Evolutionary conservation across 2,329 filamentous ascomycete genomes (phyloP), one percentile per base, ranked within the genome.

Genomic region (Sporothrix protearum): DNA sequence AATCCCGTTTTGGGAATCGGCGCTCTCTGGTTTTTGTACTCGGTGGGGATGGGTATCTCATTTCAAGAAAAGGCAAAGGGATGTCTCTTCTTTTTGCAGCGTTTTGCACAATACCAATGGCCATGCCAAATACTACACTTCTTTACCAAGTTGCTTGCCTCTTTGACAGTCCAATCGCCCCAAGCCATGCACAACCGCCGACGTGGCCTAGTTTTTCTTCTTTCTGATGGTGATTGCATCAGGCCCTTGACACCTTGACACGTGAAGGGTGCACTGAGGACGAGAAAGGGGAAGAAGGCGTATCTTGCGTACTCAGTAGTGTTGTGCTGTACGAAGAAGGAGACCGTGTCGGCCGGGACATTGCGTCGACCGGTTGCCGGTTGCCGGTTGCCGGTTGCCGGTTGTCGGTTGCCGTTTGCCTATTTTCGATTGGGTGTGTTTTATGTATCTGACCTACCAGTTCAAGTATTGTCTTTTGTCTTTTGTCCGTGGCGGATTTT

Each of bases 1-100:
- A 47, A 42, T 39, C 10, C 25, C 57, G 28, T 49, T 53, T 59
- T 30, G 55, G 68, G 68, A 69, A 71, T 66, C 57, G 57, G 69
- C 57, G 69, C 59, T 63, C 25, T 8, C 64, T 70, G 69, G 45
- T n/a, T 59, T 36, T 47, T 30, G 33, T 36, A 4, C 8, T 36
- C 33, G 33, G 33, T 36, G 33, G 39, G 39, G 39, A 14, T 4
- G 42, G 10, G 42, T 2, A 47, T 45, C 42, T 16, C 42, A 47
- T 19, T 16, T 2, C 42, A 47, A 25, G 25, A 22, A 28, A 28
- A 33, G 28, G 45, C 33, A 25, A 42, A 33, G 36, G 12, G 14
- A 10, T 16, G 45, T 67, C 64, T 67, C 36, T 67, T 51, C 14
- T 47, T 47, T 47, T 28, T 30, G n/a, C 61, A 47, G 61, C 57